phyloP scores from a whole-genome alignment of 2,329 filamentous ascomycete genomes.

The Blumeria hordei region DNA sequence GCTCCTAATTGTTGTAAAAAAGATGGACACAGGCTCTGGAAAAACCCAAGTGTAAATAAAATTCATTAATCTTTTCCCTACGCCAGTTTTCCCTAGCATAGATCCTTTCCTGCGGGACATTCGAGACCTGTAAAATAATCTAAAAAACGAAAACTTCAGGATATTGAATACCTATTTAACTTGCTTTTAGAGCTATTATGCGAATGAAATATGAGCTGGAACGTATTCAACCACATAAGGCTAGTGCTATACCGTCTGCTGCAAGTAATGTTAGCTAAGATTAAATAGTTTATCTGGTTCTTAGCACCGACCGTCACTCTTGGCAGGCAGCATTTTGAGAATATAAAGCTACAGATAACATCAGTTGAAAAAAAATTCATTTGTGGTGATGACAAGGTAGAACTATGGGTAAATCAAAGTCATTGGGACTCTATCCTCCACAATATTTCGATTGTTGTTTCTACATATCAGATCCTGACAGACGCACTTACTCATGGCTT shows the following conservation, averaged over 20 bases:
- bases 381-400: conserved; percentile 31
- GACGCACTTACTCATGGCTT: conserved; percentile 40
- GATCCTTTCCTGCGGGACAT: too few species aligned
- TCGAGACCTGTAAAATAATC: too few species aligned
- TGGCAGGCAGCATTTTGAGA: conserved; percentile 38
- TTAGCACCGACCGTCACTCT: conserved; percentile 44
- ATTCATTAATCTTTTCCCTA: too few species aligned
- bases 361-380: conserved; percentile 26
- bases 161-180: not conserved
- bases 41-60: conserved; percentile 48
- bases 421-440: conserved; percentile 34
- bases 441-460: conserved; percentile 33
- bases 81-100: too few species aligned
- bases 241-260: not conserved
- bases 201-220: conserved; percentile 11
- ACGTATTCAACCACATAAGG: conserved; percentile 6
- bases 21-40: conserved; percentile 64
- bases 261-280: conserved; percentile 1
- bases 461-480: conserved; percentile 31
- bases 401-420: conserved; percentile 33
- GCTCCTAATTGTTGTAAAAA: not conserved
- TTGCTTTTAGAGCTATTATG: conserved; percentile 7
- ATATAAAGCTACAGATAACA: conserved; percentile 34
- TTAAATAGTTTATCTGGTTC: conserved; percentile 39
- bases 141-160: too few species aligned